Evolutionary conservation across 1,284 basidiomycete species (phyloP), one percentile per base, ranked within the genome.

Genomic region (Xerocomus nothofagi): DNA sequence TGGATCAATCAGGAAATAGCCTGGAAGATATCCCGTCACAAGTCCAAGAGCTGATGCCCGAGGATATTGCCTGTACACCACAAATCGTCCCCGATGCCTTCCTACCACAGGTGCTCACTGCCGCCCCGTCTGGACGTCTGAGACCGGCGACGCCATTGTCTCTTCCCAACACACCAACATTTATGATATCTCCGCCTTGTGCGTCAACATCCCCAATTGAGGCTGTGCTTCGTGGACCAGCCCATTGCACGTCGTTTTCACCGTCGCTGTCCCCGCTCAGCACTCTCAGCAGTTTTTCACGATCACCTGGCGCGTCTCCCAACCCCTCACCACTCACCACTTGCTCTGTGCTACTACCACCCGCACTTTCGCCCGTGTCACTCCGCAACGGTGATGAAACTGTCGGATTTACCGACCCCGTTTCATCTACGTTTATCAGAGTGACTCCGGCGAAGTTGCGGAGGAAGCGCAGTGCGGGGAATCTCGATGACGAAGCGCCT

Each of bases 51-150:
- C 3, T 64, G 21, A 53, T 57, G 49, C 57, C 20, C 0, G 65
- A 63, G 11, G 65, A 63, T 3, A 50, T 67, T 0, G 61, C 54
- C 0, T 67, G 59, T 4, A 41, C 51, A 0, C 61, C 59, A 0
- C 50, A 60, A 12, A 10, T 30, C 7, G 17, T 32, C 4, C 24
- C 34, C 0, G 29, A 42, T 8, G 3, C 26, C 6, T 33, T 37
- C 12, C 32, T 49, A 24, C 34, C 39, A 15, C 27, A 7, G 3
- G 12, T 34, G 9, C 1, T 11, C 15, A 6, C 14, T 23, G 8
- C 18, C 32, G 4, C 20, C 0, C 8, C 46, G 7, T 23, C 5
- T 7, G 36, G 18, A 20, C n/a, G 18, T 15, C 23, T 37, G 15
- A 38, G 4, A 10, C 26, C 27, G 11, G 15, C 12, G 21, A 24